These are phyloP conservation scores for Chalciporus sphaerocephalus DNA, from an alignment of 768 basidiomycete species.

Conservation along the genomic window DNA sequence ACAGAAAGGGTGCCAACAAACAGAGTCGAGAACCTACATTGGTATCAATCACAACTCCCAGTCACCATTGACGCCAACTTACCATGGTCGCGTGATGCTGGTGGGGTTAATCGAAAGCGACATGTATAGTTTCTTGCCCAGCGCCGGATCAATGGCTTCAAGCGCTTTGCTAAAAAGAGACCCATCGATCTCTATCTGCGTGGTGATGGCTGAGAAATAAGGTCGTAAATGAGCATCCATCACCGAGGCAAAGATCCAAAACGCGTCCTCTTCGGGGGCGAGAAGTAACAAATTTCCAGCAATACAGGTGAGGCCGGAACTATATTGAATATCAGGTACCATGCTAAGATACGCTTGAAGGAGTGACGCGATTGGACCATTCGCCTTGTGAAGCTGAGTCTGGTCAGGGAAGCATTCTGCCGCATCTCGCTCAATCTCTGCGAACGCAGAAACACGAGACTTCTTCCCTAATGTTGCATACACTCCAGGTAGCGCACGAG, in stretches of 20 bases:
- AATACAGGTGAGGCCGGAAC: constrained; percentile 58
- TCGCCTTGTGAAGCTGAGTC: constrained; percentile 52
- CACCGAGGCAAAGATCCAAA: constrained; percentile 84
- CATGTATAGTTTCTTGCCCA: constrained; percentile 65
- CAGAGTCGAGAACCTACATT: constrained; percentile 62
- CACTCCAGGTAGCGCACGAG: constrained; percentile 61
- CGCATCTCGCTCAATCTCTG: constrained; percentile 59
- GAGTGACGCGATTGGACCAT: constrained; percentile 53
- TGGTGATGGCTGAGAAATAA: constrained; percentile 59
- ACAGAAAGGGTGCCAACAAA: constrained; percentile 65
- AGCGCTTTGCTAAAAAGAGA: constrained; percentile 64
- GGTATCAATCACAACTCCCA: not conserved
- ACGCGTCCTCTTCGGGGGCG: constrained; percentile 83
- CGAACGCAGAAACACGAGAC: constrained; percentile 44
- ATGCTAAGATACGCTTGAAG: constrained; percentile 75
- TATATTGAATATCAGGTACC: constrained; percentile 80
- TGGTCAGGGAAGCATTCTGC: constrained; percentile 52
- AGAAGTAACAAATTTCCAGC: constrained; percentile 69
- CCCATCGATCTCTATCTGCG: constrained; percentile 74
- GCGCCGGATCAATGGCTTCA: constrained; percentile 53
- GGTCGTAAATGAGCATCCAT: constrained; percentile 82
- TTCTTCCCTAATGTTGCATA: constrained; percentile 61
- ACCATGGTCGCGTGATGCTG: constrained; percentile 65
- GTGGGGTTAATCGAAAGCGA: constrained; percentile 58
- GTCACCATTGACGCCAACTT: not conserved